Base-by-base conservation (phyloP, 2,329 filamentous ascomycete species). In the Lachnellula occidentalis region DNA sequence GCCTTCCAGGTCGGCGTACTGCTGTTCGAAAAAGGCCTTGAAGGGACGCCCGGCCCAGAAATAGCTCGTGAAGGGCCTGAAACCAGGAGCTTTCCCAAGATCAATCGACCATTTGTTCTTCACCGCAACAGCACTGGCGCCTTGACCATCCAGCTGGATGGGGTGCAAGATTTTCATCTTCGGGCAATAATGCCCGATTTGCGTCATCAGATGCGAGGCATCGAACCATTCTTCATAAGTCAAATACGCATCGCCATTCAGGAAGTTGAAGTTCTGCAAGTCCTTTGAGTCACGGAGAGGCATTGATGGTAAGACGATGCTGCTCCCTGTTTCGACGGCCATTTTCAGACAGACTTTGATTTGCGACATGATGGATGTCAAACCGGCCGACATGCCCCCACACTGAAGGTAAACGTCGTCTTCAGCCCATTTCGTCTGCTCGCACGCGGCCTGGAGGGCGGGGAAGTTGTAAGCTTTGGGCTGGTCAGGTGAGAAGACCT, bases 171-270 rank as follows among this genome's bases (percentile, higher is more conserved):
- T 62, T 49, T 65, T 64, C 66, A 71, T 67, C 47, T 62, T 57
- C n/a, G 69, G 69, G 56, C 69, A 71, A 9, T 56, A 63, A 24
- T 42, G 50, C 11, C 21, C 43, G 47, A 70, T 57, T 39, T 61
- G 54, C 8, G 53, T 48, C 5, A 64, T 59, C 43, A 71, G 50
- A 55, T 70, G 67, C 34, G 58, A 58, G 43, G 54, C 62, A 45
- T 71, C 69, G 47, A 69, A 71, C 69, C 69, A 71, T 53, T 69
- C 31, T 48, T 69, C 68, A 55, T 70, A 71, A 17, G 61, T 58
- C 53, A 65, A 57, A 56, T 69, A 67, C 11, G 67, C 67, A 17
- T 66, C 63, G 12, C 49, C 51, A 54, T 70, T 70, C 14, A 65
- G 39, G 42, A 67, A 63, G 53, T 71, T 71, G 58, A 70, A 70